These are phyloP conservation scores for Discostella stelligeroides DNA, from an alignment of 108 stramenopile species.

Conservation along the genomic window DNA sequence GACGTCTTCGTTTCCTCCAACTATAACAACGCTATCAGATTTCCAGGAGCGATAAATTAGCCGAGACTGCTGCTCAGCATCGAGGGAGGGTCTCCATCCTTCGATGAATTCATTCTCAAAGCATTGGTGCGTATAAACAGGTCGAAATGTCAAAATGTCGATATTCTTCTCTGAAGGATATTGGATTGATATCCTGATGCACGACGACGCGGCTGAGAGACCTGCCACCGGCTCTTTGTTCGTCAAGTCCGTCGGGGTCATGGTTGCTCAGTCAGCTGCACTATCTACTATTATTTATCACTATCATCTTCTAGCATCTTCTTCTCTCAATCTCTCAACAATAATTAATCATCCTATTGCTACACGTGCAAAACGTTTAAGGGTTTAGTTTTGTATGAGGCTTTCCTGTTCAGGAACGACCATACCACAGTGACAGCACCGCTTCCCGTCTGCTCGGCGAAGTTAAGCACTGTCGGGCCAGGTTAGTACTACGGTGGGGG, in stretches of 20 bases:
- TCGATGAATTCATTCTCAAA: slow-evolving; percentile 60
- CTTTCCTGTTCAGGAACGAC: slow-evolving; percentile 67
- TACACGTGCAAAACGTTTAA: no score
- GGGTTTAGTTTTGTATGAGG: no score
- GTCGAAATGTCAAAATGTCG: slow-evolving; percentile 45
- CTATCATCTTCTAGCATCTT: no score
- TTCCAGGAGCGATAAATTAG: slow-evolving; percentile 30
- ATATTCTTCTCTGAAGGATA: background rate
- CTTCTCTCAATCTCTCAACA: no score
- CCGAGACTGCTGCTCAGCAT: slow-evolving; percentile 33
- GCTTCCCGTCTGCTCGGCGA: slow-evolving; percentile 77
- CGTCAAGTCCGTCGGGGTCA: slow-evolving; percentile 13
- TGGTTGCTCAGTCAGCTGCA: no score
- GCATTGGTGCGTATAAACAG: slow-evolving; percentile 82
- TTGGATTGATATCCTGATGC: slow-evolving; percentile 36
- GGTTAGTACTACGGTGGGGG: slow-evolving; percentile 71
- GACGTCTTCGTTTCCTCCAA: background rate
- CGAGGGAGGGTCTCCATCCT: slow-evolving; percentile 60
- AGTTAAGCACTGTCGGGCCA: slow-evolving; percentile 67
- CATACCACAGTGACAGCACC: slow-evolving; percentile 74
- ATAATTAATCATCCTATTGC: no score
- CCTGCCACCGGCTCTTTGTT: slow-evolving; percentile 44
- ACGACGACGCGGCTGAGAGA: slow-evolving; percentile 49
- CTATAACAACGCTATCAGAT: background rate
- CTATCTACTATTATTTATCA: no score